These are phyloP conservation scores for Croton setiger DNA, from an alignment of 441 rosid species.

Conservation along the genomic window DNA sequence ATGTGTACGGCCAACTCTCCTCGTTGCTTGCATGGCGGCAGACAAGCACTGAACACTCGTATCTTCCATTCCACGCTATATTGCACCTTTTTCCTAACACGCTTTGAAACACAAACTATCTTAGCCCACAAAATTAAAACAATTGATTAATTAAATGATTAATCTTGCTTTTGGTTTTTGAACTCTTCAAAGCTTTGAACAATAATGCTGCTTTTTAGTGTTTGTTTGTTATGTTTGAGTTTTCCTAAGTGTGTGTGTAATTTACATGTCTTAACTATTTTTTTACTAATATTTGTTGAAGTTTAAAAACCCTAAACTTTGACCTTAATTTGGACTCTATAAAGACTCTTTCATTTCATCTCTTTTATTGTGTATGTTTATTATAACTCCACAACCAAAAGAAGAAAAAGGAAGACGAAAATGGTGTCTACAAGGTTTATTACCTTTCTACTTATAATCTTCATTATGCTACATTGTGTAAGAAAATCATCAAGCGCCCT, in stretches of 20 bases:
- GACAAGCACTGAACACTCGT: constrained; percentile 44
- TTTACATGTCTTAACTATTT: constrained; percentile 8
- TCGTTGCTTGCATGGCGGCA: constrained; percentile 61
- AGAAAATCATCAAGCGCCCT: constrained; percentile 20
- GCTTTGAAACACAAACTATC: constrained; percentile 21
- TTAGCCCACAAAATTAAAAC: constrained; percentile 7
- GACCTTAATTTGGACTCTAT: constrained; percentile 38
- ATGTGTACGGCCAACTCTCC: constrained; percentile 14
- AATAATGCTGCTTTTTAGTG: constrained; percentile 6
- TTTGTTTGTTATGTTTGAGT: constrained; percentile 13
- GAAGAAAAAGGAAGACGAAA: constrained; percentile 16
- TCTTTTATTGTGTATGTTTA: constrained; percentile 17
- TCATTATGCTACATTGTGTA: constrained; percentile 23
- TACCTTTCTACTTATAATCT: constrained; percentile 23
- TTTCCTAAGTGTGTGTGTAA: constrained; percentile 32
- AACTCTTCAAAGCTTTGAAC: constrained; percentile 27
- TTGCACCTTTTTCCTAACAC: constrained; percentile 25
- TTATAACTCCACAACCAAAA: constrained; percentile 20
- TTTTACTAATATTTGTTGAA: neutral
- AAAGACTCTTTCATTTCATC: constrained; percentile 32
- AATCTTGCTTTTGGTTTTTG: too few relatives aligned
- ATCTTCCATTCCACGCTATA: constrained; percentile 48
- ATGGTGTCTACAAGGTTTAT: constrained; percentile 25
- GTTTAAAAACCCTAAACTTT: constrained; percentile 33
- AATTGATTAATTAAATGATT: too few relatives aligned